Percentiles rank a stretch among this genome's conserved stretches.
Evolutionary conservation across 2,329 filamentous ascomycete species (phyloP).

Genomic region (Didymella pinodella): DNA sequence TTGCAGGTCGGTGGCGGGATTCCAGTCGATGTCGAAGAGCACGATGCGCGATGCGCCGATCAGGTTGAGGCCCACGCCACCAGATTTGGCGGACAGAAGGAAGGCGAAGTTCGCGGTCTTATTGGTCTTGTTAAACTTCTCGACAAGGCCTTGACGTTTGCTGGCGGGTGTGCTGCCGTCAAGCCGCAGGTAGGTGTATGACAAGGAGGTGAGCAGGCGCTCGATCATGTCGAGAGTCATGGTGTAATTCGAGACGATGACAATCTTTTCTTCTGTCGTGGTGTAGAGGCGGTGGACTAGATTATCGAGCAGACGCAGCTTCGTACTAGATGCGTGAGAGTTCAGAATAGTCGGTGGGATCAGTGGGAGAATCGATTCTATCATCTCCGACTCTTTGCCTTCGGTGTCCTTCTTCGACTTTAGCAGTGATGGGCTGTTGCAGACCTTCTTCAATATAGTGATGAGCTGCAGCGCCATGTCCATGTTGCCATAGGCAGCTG

Average conservation of each 20-base stretch:
- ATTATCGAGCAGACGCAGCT: slow-evolving; percentile 72
- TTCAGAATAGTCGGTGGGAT: slow-evolving; percentile 65
- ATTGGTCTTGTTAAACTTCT: slow-evolving; percentile 71
- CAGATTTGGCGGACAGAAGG: slow-evolving; percentile 75
- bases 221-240: slow-evolving; percentile 73
- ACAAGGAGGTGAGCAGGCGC: slow-evolving; percentile 66
- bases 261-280: slow-evolving; percentile 72
- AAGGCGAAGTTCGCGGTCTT: slow-evolving; percentile 70
- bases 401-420: slow-evolving; percentile 59
- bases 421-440: slow-evolving; percentile 73
- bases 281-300: slow-evolving; percentile 68
- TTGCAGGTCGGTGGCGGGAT: slow-evolving; percentile 75
- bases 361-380: slow-evolving; percentile 55
- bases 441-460: slow-evolving; percentile 76
- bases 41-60: slow-evolving; percentile 74
- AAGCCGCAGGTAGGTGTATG: slow-evolving; percentile 70
- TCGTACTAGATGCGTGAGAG: slow-evolving; percentile 67
- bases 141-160: slow-evolving; percentile 73
- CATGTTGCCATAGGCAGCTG: slow-evolving; percentile 66
- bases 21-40: slow-evolving; percentile 79
- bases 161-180: slow-evolving; percentile 71
- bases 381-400: slow-evolving; percentile 57
- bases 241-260: slow-evolving; percentile 80
- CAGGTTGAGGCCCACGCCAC: slow-evolving; percentile 73
- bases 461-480: slow-evolving; percentile 73